Evolutionary conservation across 352 stramenopile genomes (phyloP).

Genomic region (Halophytophthora polymorphica): DNA sequence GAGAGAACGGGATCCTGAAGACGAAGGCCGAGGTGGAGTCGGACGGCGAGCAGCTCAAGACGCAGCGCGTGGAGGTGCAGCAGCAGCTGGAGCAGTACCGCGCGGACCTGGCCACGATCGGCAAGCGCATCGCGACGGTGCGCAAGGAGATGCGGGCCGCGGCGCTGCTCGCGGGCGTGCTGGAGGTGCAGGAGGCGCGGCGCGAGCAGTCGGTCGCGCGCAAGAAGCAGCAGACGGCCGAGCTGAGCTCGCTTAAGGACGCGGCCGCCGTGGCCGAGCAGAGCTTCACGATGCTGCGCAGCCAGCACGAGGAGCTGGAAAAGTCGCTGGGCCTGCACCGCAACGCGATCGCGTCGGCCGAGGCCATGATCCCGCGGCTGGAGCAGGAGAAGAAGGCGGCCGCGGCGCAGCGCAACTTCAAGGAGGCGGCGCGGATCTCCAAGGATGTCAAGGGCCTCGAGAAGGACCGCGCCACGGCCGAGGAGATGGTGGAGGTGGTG

Average conservation of each 20-base stretch:
- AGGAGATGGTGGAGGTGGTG: slow-evolving; percentile 81
- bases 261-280: slow-evolving; percentile 71
- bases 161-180: slow-evolving; percentile 51
- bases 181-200: slow-evolving; percentile 72
- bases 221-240: slow-evolving; percentile 73
- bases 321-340: slow-evolving; percentile 69
- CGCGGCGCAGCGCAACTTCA: slow-evolving; percentile 81
- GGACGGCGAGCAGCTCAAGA: slow-evolving; percentile 54
- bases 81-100: slow-evolving; percentile 53
- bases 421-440: slow-evolving; percentile 79
- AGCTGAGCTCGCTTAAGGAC: slow-evolving; percentile 67
- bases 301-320: slow-evolving; percentile 74
- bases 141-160: slow-evolving; percentile 74
- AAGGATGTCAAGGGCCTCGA: slow-evolving; percentile 87
- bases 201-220: slow-evolving; percentile 61
- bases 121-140: slow-evolving; percentile 53
- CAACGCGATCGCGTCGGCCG: slow-evolving; percentile 80
- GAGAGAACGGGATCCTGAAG: slow-evolving; percentile 66
- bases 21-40: slow-evolving; percentile 74
- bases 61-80: slow-evolving; percentile 56
- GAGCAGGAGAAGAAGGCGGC: slow-evolving; percentile 81
- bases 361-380: slow-evolving; percentile 73
- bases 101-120: slow-evolving; percentile 43
- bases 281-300: slow-evolving; percentile 65
- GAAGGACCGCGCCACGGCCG: slow-evolving; percentile 73